These are phyloP conservation scores for Podaxis carcinomalis DNA, from an alignment of 768 basidiomycete species.

Conservation along the genomic window DNA sequence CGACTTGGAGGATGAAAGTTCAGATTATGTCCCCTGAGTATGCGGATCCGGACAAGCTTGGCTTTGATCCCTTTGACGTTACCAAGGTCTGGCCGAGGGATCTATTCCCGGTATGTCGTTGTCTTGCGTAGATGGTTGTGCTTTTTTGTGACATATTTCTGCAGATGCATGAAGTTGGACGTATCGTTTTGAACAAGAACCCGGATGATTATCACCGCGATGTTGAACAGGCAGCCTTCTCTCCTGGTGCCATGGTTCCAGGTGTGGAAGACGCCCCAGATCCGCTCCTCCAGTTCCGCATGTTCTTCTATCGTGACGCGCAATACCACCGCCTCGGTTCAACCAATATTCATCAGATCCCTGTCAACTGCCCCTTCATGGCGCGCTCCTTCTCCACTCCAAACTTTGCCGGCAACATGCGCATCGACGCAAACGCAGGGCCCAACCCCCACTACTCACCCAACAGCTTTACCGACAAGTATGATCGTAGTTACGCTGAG, in stretches of 20 bases:
- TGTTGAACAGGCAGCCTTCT: slow-evolving; percentile 13
- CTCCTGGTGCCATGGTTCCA: slow-evolving; percentile 12
- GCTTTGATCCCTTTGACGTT: slow-evolving; percentile 13
- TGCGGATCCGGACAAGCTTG: slow-evolving; percentile 12
- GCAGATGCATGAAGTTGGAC: slow-evolving; percentile 9
- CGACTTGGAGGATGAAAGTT: slow-evolving; percentile 13
- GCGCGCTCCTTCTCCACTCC: slow-evolving; percentile 7
- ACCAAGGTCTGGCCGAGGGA: slow-evolving; percentile 13
- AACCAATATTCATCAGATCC: slow-evolving; percentile 13
- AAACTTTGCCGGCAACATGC: slow-evolving; percentile 11
- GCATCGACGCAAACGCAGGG: slow-evolving; percentile 10
- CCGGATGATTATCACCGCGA: slow-evolving; percentile 14
- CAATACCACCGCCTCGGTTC: slow-evolving; percentile 14
- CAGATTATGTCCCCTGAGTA: slow-evolving; percentile 13
- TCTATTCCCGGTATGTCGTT: slow-evolving; percentile 2
- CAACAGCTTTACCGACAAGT: slow-evolving; percentile 14
- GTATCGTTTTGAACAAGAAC: slow-evolving; percentile 14
- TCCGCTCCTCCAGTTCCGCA: slow-evolving; percentile 14
- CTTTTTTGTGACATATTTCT: neutral
- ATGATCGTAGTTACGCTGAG: slow-evolving; percentile 1
- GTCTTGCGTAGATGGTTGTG: too few relatives aligned
- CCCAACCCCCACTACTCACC: slow-evolving; percentile 13
- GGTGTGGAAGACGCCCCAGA: slow-evolving; percentile 13
- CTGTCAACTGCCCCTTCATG: slow-evolving; percentile 16
- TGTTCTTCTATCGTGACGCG: slow-evolving; percentile 15